Percentiles rank a stretch among this genome's conserved stretches.
These are phyloP conservation scores for Aureobasidium pullulans DNA, from an alignment of 2,329 filamentous ascomycete genomes.

Conservation along the genomic window DNA sequence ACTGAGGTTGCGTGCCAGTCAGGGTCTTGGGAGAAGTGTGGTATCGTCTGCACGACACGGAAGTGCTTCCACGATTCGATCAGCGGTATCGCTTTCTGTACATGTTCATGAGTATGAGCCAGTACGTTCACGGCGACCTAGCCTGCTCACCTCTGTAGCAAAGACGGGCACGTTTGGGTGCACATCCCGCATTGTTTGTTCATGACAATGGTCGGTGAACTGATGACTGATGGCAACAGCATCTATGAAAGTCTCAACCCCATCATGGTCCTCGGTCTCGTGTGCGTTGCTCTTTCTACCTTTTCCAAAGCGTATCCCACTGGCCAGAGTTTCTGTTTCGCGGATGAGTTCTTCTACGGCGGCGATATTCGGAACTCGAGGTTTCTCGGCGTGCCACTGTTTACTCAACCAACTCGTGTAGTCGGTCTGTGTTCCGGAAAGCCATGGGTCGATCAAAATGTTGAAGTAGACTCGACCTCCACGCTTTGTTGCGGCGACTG, in stretches of 20 bases:
- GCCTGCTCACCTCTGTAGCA: conserved; percentile 41
- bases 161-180: conserved; percentile 49
- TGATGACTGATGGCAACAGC: conserved; percentile 56
- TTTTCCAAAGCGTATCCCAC: conserved; percentile 21
- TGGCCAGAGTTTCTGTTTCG: conserved; percentile 41
- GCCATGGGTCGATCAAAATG: conserved; percentile 59
- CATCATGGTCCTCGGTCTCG: conserved; percentile 12
- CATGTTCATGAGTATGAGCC: background rate
- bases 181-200: conserved; percentile 52
- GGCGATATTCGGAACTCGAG: conserved; percentile 46
- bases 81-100: conserved; percentile 47
- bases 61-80: conserved; percentile 56
- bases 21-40: conserved; percentile 34
- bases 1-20: conserved; percentile 43
- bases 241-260: conserved; percentile 42
- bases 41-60: conserved; percentile 44
- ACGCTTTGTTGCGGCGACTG: conserved; percentile 34
- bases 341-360: conserved; percentile 48
- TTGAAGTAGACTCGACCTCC: conserved; percentile 52
- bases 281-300: conserved; percentile 17
- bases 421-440: conserved; percentile 55
- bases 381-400: conserved; percentile 54
- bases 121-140: too few relatives aligned
- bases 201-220: conserved; percentile 63
- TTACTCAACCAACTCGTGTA: conserved; percentile 58